A percentile compares a stretch with the other conserved stretches of the same genome.
Conservation (phyloP, 768 basidiomycete species). For the Amanita fuliginea region DNA sequence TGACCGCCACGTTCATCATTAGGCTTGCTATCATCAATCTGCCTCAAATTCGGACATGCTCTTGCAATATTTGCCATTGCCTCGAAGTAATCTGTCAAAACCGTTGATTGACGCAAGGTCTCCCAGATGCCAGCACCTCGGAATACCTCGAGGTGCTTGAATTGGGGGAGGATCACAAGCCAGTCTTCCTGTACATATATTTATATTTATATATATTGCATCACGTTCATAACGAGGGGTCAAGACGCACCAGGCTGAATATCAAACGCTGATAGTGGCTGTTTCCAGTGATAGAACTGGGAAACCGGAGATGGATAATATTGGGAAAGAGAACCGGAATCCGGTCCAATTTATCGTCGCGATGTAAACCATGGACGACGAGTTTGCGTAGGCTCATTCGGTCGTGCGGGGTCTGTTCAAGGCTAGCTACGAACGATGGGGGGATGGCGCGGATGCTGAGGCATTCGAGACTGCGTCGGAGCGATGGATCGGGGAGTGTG, state of each 20-base stretch:
- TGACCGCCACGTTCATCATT: conserved; percentile 20
- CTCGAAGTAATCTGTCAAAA: neutral
- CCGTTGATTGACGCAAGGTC: conserved; percentile 15
- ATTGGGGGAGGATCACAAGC: conserved; percentile 28
- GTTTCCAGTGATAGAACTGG: conserved; percentile 14
- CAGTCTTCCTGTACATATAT: conserved; percentile 22
- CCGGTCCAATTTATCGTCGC: conserved; percentile 17
- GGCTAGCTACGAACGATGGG: conserved; percentile 15
- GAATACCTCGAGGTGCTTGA: conserved; percentile 31
- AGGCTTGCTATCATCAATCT: conserved; percentile 29
- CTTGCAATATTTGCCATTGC: neutral
- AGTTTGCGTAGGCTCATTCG: conserved; percentile 19
- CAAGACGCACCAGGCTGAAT: conserved; percentile 17
- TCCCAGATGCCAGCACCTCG: conserved; percentile 32
- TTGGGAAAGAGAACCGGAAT: conserved; percentile 26
- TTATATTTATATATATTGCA: neutral
- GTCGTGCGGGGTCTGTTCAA: conserved; percentile 20
- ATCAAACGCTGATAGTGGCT: conserved; percentile 13
- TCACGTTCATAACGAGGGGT: neutral
- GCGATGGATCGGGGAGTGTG: conserved; percentile 1
- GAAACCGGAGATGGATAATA: conserved; percentile 30
- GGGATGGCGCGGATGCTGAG: conserved; percentile 22
- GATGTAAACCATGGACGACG: conserved; percentile 19
- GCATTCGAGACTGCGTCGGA: conserved; percentile 21
- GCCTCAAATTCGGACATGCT: conserved; percentile 14